Percentiles rank a stretch among this genome's conserved stretches.
Conservation (phyloP, 805 yeast species). For the Ogataea allantospora region DNA sequence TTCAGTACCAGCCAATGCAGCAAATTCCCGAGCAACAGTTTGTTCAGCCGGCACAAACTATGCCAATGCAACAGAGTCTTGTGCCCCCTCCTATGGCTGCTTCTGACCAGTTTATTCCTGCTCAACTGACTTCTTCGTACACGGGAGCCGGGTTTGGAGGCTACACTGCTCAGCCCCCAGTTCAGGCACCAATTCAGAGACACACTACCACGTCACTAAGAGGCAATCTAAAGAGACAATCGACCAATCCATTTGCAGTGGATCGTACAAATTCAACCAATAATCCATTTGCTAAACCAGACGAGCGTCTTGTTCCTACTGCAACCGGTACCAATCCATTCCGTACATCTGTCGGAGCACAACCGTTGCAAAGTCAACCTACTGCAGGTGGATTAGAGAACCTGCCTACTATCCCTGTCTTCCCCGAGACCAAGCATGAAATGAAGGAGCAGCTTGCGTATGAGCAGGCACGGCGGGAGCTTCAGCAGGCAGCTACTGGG, state of each 20-base stretch:
- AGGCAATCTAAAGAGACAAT: conserved; percentile 25
- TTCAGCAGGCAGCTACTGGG: conserved; percentile 20
- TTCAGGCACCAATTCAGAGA: conserved; percentile 26
- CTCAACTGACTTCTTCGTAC: conserved; percentile 13
- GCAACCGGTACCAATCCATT: conserved; percentile 63
- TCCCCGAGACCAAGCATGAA: conserved; percentile 54
- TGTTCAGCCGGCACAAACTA: background rate
- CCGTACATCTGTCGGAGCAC: conserved; percentile 30
- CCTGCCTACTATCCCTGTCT: conserved; percentile 64
- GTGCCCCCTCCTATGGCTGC: conserved; percentile 21
- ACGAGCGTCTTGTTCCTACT: conserved; percentile 12
- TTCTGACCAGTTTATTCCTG: conserved; percentile 1
- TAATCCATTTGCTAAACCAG: conserved; percentile 29
- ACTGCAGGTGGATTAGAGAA: conserved; percentile 76
- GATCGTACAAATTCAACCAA: conserved; percentile 9
- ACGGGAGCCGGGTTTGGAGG: conserved; percentile 66
- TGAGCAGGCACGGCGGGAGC: conserved; percentile 19
- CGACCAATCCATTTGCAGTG: conserved; percentile 32
- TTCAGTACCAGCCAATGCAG: conserved; percentile 11
- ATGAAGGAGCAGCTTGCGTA: conserved; percentile 21
- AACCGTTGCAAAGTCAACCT: conserved; percentile 44
- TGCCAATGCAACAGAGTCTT: conserved; percentile 14
- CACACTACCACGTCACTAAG: conserved; percentile 18
- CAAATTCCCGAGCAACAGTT: conserved; percentile 8
- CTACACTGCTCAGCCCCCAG: conserved; percentile 30